Conservation (phyloP, 2,329 filamentous ascomycete species). For the Diaporthe longicolla region DNA sequence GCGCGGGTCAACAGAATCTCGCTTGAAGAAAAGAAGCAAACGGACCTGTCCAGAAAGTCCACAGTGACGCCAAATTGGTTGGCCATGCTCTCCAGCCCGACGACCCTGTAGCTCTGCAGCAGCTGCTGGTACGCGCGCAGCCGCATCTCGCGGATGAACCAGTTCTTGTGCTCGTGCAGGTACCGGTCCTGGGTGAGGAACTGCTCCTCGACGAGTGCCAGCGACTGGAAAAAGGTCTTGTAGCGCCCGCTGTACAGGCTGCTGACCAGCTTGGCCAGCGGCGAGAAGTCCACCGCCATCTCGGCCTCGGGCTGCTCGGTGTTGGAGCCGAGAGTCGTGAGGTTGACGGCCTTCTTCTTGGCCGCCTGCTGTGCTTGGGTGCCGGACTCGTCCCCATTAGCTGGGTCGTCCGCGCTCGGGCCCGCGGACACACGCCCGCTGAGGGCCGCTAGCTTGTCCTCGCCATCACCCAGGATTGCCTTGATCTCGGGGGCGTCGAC, state of each 20-base stretch:
- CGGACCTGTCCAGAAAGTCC: conserved; percentile 93
- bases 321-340: conserved; percentile 83
- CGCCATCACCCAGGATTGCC: conserved; percentile 90
- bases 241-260: conserved; percentile 96
- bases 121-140: conserved; percentile 96
- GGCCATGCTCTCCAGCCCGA: conserved; percentile 97
- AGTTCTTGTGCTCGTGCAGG: conserved; percentile 93
- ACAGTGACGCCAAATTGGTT: conserved; percentile 97
- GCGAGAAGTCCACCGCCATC: conserved; percentile 87
- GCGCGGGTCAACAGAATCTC: too few relatives aligned
- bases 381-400: conserved; percentile 72
- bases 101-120: conserved; percentile 95
- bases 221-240: conserved; percentile 90
- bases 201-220: conserved; percentile 91
- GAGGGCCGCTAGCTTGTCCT: conserved; percentile 88
- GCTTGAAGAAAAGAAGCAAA: conserved; percentile 40
- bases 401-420: conserved; percentile 83
- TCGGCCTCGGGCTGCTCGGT: conserved; percentile 83
- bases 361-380: conserved; percentile 66
- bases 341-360: conserved; percentile 82
- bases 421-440: conserved; percentile 86
- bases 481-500: conserved; percentile 99
- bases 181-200: conserved; percentile 97
- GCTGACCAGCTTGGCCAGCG: conserved; percentile 88
- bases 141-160: conserved; percentile 99